These are phyloP conservation scores for Fraxinus platypoda DNA, from an alignment of 305 asterid genomes.

Conservation along the genomic window DNA sequence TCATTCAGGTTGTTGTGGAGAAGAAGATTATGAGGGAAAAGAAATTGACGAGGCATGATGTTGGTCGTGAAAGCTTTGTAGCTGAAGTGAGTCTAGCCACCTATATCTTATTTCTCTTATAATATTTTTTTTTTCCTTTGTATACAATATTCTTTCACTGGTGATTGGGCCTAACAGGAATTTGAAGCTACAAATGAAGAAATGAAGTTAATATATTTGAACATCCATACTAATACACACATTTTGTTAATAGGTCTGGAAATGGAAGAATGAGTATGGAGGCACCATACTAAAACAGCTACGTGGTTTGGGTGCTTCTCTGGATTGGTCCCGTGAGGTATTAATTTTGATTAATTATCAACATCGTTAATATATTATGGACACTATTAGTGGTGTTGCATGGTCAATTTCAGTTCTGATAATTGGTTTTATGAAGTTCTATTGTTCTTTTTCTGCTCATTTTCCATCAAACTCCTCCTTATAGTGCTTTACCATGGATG, in stretches of 20 bases:
- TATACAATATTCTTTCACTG: neutral
- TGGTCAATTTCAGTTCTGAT: neutral
- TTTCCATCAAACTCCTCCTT: neutral
- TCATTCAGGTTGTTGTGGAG: constrained; percentile 88
- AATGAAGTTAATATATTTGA: constrained; percentile 6
- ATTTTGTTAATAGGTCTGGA: constrained; percentile 69
- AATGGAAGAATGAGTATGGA: constrained; percentile 85
- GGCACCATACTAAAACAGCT: constrained; percentile 85
- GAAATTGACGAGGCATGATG: constrained; percentile 83
- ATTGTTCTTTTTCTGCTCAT: constrained; percentile 1
- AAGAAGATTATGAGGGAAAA: constrained; percentile 83
- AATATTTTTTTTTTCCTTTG: neutral
- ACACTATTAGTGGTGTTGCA: constrained; percentile 4
- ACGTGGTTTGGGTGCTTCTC: constrained; percentile 86
- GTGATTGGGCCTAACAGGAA: constrained; percentile 13
- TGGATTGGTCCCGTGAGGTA: constrained; percentile 99
- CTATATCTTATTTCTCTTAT: neutral
- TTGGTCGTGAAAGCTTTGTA: constrained; percentile 76
- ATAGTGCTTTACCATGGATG: constrained; percentile 93
- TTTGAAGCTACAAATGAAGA: neutral
- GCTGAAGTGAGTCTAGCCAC: constrained; percentile 60
- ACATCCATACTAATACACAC: constrained; percentile 1
- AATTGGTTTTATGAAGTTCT: neutral
- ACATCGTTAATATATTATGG: neutral
- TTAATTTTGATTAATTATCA: constrained; percentile 7